Evolutionary conservation across 495 filamentous ascomycete species (phyloP).

Genomic region (Aspergillus steynii): DNA sequence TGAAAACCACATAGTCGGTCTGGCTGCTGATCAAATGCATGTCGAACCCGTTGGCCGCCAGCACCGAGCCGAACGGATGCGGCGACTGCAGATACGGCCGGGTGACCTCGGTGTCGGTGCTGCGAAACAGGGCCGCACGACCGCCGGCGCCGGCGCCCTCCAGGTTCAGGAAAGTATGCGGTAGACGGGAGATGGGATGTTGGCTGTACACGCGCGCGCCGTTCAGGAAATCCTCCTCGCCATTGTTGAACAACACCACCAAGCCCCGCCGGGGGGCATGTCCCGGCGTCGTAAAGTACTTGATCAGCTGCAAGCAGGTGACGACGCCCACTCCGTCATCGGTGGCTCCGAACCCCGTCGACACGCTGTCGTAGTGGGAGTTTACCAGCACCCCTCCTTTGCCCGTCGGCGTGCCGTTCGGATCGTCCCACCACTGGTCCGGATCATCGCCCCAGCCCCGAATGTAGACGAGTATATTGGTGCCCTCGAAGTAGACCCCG

Average conservation of each 20-base stretch:
- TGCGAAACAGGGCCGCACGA: conserved; percentile 81
- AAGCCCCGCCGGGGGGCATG: conserved; percentile 77
- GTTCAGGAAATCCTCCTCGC: conserved; percentile 91
- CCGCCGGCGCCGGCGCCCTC: conserved; percentile 95
- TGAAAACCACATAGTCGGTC: conserved; percentile 89
- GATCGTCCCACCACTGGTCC: conserved; percentile 62
- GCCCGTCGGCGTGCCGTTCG: conserved; percentile 47
- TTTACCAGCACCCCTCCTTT: conserved; percentile 87
- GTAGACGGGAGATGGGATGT: conserved; percentile 73
- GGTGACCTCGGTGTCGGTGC: conserved; percentile 85
- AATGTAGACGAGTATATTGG: conserved; percentile 90
- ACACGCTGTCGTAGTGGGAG: conserved; percentile 94
- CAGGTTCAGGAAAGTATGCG: conserved; percentile 87
- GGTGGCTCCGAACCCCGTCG: conserved; percentile 87
- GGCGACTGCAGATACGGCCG: conserved; percentile 67
- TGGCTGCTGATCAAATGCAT: conserved; percentile 73
- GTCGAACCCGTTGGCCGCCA: conserved; percentile 81
- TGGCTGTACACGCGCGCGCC: conserved; percentile 84
- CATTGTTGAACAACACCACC: conserved; percentile 89
- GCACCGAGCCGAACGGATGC: conserved; percentile 80
- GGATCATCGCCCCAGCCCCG: conserved; percentile 72
- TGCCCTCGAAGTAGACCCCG: conserved; percentile 82
- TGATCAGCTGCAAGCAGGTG: conserved; percentile 81
- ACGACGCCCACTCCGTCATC: conserved; percentile 92
- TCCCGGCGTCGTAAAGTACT: conserved; percentile 78